A percentile compares a stretch with the other conserved stretches of the same genome.
phyloP scores from a whole-genome alignment of 305 asterid species.

The Fraxinus baroniana region DNA sequence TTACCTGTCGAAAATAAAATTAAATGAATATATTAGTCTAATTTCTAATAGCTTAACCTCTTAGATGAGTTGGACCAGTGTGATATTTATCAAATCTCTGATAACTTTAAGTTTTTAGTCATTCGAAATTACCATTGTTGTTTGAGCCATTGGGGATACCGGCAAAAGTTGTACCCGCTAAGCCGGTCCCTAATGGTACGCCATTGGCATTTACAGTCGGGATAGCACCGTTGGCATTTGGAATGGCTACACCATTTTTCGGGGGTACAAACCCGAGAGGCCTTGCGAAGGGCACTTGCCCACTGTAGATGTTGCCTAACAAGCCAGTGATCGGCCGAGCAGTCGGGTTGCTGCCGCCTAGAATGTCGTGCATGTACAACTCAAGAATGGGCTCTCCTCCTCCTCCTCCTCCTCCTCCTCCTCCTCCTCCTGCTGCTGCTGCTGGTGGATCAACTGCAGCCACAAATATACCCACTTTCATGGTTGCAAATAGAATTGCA shows the following conservation, averaged over 20 bases:
- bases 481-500: slow-evolving; percentile 28
- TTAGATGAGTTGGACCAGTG: neutral
- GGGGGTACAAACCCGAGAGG: slow-evolving; percentile 76
- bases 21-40: neutral
- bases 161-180: slow-evolving; percentile 61
- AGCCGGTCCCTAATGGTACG: slow-evolving; percentile 72
- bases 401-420: slow-evolving; percentile 2
- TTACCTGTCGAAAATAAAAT: neutral
- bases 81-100: neutral
- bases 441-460: slow-evolving; percentile 32
- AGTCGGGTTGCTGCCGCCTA: slow-evolving; percentile 85
- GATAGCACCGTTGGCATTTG: slow-evolving; percentile 83
- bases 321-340: slow-evolving; percentile 86
- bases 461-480: slow-evolving; percentile 14
- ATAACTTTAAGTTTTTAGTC: neutral
- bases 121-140: slow-evolving; percentile 27
- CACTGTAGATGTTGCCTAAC: slow-evolving; percentile 78
- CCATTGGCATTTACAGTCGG: slow-evolving; percentile 65
- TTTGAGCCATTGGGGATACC: slow-evolving; percentile 33
- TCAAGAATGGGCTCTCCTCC: slow-evolving; percentile 39
- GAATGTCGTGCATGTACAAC: slow-evolving; percentile 75
- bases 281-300: slow-evolving; percentile 84
- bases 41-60: neutral
- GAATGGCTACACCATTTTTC: slow-evolving; percentile 55
- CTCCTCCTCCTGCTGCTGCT: neutral